These are phyloP conservation scores for Pythium diclinum DNA, from an alignment of 352 stramenopile species.

Conservation along the genomic window DNA sequence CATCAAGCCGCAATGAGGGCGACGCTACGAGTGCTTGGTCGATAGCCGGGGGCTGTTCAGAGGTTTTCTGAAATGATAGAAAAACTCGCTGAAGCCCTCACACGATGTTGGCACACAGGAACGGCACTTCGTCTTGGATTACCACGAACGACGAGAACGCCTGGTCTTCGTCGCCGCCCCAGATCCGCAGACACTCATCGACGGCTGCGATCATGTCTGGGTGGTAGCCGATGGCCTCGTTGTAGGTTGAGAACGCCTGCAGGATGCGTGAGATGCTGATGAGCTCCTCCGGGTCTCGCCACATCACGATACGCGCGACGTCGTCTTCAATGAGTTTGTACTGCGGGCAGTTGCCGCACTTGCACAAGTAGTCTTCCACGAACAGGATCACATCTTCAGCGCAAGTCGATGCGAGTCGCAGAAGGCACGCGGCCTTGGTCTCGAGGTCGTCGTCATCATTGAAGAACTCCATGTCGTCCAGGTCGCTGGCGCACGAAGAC, in stretches of 20 bases:
- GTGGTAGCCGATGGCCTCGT: constrained; percentile 50
- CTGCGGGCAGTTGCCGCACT: constrained; percentile 23
- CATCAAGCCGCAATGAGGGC: constrained; percentile 41
- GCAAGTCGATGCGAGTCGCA: constrained; percentile 12
- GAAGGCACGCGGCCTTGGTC: constrained; percentile 6
- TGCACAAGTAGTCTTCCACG: constrained; percentile 24
- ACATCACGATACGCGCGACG: constrained; percentile 19
- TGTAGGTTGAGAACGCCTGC: constrained; percentile 69
- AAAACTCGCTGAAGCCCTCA: background rate
- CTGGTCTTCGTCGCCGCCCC: constrained; percentile 56
- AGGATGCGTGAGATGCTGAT: constrained; percentile 45
- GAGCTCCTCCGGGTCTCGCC: constrained; percentile 15
- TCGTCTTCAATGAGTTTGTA: constrained; percentile 21
- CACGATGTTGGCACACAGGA: constrained; percentile 30
- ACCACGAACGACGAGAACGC: constrained; percentile 64
- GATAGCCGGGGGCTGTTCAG: background rate
- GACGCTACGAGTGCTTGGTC: constrained; percentile 17
- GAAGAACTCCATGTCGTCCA: constrained; percentile 18
- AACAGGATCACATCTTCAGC: constrained; percentile 4
- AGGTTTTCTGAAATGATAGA: constrained; percentile 20
- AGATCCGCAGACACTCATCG: constrained; percentile 49
- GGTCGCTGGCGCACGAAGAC: constrained; percentile 3
- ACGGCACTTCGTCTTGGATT: constrained; percentile 50
- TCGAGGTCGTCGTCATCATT: constrained; percentile 17
- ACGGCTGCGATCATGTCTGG: constrained; percentile 48